Base-by-base conservation (phyloP, 331 rosid genomes). In the Malus hybrid region DNA sequence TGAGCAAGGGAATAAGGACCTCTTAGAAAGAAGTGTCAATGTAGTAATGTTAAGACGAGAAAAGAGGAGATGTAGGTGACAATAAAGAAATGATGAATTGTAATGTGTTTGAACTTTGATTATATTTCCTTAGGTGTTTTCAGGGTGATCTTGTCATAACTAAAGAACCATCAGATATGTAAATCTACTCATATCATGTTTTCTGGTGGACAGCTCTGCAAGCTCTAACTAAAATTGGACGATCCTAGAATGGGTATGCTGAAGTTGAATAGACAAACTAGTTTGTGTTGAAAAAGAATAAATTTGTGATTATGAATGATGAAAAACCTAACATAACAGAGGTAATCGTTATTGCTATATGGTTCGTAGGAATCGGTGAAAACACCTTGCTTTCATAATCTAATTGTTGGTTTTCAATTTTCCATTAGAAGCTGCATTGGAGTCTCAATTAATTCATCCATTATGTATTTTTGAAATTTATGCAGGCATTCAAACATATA, bases 401-500 rank as follows among this genome's bases (percentile, higher is more conserved):
- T 10, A n/a, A 13, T 6, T n/a, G 10, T 42, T 29, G 28, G 27
- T 61, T 48, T 61, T 59, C 16, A 7, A 24, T 50, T 71, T 71
- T n/a, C 20, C 29, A 54, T 32, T 32, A 11, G 18, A 27, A 19
- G 65, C 62, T 10, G 1, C 54, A 8, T 6, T 28, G 7, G 44
- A 54, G 36, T 42, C 64, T 63, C 11, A 64, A 22, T 36, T 70
- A 61, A 28, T 77, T 70, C 10, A 46, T 71, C 52, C 65, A 29
- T 6, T 56, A 33, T 1, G 5, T 67, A 20, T 39, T 16, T 69
- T 4, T 13, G 28, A n/a, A 70, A 54, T 70, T 24, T 56, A 72
- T 91, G 77, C 86, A 93, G 98, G 98, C 79, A 76, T 93, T 27
- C 98, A 93, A 80, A 91, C 98, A 15, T 88, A 87, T 77, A 87